Evolutionary conservation across 2,329 filamentous ascomycete species (phyloP), one percentile per base, ranked within the genome.

Genomic region (Neopestalotiopsis rosae): DNA sequence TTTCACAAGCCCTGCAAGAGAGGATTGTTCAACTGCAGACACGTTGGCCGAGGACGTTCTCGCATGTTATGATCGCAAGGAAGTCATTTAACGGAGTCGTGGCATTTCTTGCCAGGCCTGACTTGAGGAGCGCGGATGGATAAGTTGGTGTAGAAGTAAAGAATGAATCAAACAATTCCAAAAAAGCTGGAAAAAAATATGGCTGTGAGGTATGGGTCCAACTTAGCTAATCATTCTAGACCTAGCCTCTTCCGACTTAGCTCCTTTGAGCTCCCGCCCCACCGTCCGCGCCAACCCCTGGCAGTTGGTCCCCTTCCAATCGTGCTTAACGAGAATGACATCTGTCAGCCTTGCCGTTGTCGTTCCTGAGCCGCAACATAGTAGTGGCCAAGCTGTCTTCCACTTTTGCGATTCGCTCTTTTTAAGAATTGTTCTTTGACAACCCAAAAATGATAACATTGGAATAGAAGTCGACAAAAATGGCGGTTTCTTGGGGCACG

Each of bases 401-500:
- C 61, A 42, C 24, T 12, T 65, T 52, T 17, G 38, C 9, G 28
- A 40, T 32, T 63, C 24, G 32, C 61, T 14, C 30, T 20, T 20
- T 32, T 17, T 10, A 17, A 4, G 10, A 65, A 34, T 38, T 17
- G 10, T 24, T 20, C 30, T 13, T 59, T 30, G 24, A 28, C 12
- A n/a, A 7, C 14, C 30, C 1, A 59, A 30, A 34, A 12, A 59
- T 52, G 45, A 52, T 52, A 38, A 14, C 14, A 30, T 32, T 12
- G 57, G 30, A 2, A 59, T 28, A 62, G 40, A 30, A 62, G 5
- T 20, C 12, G 3, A 40, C 28, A 32, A 61, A 40, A 24, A 67
- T 67, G 66, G 59, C 66, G 61, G 28, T 68, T 20, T 70, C 69
- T 58, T 70, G 67, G 68, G 68, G 67, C 34, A 71, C 67, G 69